Evolutionary conservation across 306 rosid species (phyloP), one percentile per base, ranked within the genome.

Genomic region (Trifolium fragiferum): DNA sequence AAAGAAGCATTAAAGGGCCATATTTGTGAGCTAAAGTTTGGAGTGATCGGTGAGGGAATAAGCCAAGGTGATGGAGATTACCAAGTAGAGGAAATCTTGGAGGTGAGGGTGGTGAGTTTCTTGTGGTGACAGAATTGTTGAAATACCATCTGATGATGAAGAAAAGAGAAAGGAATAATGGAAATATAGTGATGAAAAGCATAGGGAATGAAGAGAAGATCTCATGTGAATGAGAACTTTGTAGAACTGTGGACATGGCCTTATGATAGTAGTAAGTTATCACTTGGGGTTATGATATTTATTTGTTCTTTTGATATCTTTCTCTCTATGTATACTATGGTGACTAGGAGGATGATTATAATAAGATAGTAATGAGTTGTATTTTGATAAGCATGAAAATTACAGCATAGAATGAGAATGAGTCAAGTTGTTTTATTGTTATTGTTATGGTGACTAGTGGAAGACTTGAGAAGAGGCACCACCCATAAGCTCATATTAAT

Each of bases 1-100:
- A 25, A 57, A 57, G 35, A 57, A 57, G 63, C 63, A 23, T 57
- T 23, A 57, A 23, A 57, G 63, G 63, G 18, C 63, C 63, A 57
- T 57, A 57, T 57, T 57, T 57, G 4, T 57, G 63, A 57, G 63
- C 2, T 12, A 57, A 23, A 5, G 4, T 12, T 23, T 57, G 63
- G 33, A 57, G 63, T 23, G 63, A 1, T 3, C 63, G 16, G 35
- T 57, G 18, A 57, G 16, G 63, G 18, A 12, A 57, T 12, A 23
- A 11, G 8, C 63, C 63, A 57, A 57, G 10, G 23, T 57, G 63
- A 57, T 11, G 63, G 0, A 57, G 63, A 12, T 57, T 57, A 57
- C 63, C 63, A 23, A 57, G 63, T 23, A 57, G 16, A 23, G 63
- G 63, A 12, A 57, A 11, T 23, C 63, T 23, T 57, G 35, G 63